Evolutionary conservation across 768 basidiomycete genomes (phyloP).

Genomic region (Albatrellus ellisii): DNA sequence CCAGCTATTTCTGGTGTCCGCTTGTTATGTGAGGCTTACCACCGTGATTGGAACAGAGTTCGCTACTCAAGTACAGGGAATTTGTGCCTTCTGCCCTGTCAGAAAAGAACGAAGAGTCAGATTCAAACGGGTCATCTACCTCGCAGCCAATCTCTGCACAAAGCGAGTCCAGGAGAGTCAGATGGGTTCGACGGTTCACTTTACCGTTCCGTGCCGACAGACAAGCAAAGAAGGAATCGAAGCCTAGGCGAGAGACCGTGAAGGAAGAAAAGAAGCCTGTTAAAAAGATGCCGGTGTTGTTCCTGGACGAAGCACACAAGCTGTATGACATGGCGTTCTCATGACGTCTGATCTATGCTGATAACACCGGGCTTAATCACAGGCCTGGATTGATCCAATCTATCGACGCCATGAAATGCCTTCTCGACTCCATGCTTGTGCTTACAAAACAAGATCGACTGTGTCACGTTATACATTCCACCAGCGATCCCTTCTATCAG

Average conservation of each 20-base stretch:
- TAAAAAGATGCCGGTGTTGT: slow-evolving; percentile 71
- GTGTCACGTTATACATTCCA: slow-evolving; percentile 72
- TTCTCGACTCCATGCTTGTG: slow-evolving; percentile 78
- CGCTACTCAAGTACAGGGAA: slow-evolving; percentile 19
- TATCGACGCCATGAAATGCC: slow-evolving; percentile 68
- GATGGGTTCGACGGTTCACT: slow-evolving; percentile 10
- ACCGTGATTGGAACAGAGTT: slow-evolving; percentile 14
- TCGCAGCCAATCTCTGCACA: slow-evolving; percentile 5
- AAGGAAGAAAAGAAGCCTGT: slow-evolving; percentile 22
- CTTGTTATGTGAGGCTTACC: background rate
- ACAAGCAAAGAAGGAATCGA: slow-evolving; percentile 3
- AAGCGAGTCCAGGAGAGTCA: slow-evolving; percentile 3
- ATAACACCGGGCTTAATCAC: no score
- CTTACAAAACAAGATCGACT: slow-evolving; percentile 81
- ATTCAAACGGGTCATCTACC: background rate
- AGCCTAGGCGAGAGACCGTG: slow-evolving; percentile 18
- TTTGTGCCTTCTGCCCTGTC: slow-evolving; percentile 14
- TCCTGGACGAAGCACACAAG: slow-evolving; percentile 82
- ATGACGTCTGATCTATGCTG: slow-evolving; percentile 1
- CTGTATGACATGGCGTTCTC: slow-evolving; percentile 26
- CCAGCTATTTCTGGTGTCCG: background rate
- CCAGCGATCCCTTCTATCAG: slow-evolving; percentile 78
- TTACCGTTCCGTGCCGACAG: slow-evolving; percentile 4
- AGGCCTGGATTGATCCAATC: slow-evolving; percentile 70
- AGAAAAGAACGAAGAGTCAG: background rate